Evolutionary conservation across 352 stramenopile species (phyloP), one percentile per base, ranked within the genome.

Genomic region (Globisporangium nagaii): DNA sequence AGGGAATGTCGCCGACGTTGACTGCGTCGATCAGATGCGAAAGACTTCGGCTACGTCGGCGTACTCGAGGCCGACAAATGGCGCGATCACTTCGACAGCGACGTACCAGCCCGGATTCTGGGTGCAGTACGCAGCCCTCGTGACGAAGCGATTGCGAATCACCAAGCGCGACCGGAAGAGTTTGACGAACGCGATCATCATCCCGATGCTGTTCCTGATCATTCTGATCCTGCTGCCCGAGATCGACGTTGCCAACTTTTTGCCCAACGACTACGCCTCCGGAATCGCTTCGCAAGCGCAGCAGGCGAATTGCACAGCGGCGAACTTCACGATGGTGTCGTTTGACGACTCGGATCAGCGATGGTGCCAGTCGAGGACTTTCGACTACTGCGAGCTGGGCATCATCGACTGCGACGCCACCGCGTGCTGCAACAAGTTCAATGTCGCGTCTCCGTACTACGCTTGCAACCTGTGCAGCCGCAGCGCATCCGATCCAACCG

Each of bases 91-190:
- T 6, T 49, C 58, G 31, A 58, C 66, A 15, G 44, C 27, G 35
- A 69, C 65, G 6, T 46, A 61, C 17, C n/a, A 43, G 7, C 62
- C 63, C 10, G 70, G 67, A 1, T 60, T 86, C 17, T 60, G 62
- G 41, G 54, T 52, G n/a, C 78, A 91, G 50, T 83, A 78, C 34
- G 45, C 34, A 0, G 74, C 69, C 6, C 53, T 88, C 2, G 10
- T 87, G 37, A 74, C 58, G 12, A 90, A 90, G 57, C 75, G 77
- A 24, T 35, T 86, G 17, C 73, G 72, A 5, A 86, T 88, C 40
- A 68, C 80, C 3, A 81, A 75, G 45, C 68, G 77, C 3, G 80
- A 90, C 35, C 73, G 73, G 53, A 86, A 86, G 56, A 86, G 70
- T 30, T 47, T 81, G 31, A 36, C 85, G 31, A 84, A 86, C 53